A percentile compares a stretch with the other conserved stretches of the same genome.
Evolutionary conservation across 2,329 filamentous ascomycete genomes (phyloP).

Genomic region (Coniochaeta pulveracea): DNA sequence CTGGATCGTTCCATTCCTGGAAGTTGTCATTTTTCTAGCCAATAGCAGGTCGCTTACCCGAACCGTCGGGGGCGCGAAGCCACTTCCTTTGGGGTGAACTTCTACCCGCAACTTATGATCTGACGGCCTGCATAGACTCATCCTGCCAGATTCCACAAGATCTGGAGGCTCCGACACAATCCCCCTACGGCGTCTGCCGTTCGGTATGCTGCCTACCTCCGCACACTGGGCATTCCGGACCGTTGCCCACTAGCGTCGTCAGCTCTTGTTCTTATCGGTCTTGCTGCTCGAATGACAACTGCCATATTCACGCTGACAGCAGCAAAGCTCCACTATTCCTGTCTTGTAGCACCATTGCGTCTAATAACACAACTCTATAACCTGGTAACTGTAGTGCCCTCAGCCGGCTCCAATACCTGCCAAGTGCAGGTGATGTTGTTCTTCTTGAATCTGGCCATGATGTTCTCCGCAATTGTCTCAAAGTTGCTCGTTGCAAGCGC

Average conservation of each 20-base stretch:
- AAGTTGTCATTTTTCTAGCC: not conserved
- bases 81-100: no score
- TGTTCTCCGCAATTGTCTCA: slow-evolving; percentile 69
- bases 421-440: slow-evolving; percentile 72
- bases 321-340: slow-evolving; percentile 6
- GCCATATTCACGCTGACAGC: not conserved
- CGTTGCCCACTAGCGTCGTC: not conserved
- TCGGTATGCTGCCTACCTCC: no score
- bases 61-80: no score
- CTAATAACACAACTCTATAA: no score
- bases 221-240: not conserved
- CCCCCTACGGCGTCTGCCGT: no score
- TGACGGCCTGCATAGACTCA: no score
- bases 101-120: no score
- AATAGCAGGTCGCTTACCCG: not conserved
- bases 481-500: slow-evolving; percentile 88
- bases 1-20: slow-evolving; percentile 2
- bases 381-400: slow-evolving; percentile 46
- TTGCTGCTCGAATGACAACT: not conserved
- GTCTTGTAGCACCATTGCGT: not conserved
- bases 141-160: no score
- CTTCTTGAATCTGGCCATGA: slow-evolving; percentile 62
- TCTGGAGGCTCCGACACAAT: no score
- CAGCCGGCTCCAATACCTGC: slow-evolving; percentile 79
- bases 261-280: not conserved